A percentile compares a stretch with the other conserved stretches of the same genome.
Evolutionary conservation across 768 basidiomycete genomes (phyloP).

Genomic region (Hirschioporus abietinus): DNA sequence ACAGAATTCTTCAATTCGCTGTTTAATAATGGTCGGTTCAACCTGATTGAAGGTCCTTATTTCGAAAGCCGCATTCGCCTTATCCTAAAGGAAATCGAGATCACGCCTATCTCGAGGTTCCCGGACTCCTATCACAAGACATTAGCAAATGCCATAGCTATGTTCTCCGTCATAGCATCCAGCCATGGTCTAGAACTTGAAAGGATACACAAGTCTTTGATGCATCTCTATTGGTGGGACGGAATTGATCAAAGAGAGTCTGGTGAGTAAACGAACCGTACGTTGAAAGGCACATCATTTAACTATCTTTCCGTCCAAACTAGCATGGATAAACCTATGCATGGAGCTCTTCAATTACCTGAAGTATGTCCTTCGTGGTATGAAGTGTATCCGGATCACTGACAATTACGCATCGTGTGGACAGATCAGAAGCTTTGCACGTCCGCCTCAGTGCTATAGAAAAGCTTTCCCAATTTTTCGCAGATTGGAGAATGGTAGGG

Average conservation of each 20-base stretch:
- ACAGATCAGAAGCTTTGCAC: background rate
- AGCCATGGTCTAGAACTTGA: background rate
- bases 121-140: background rate
- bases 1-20: background rate
- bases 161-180: background rate
- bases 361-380: background rate
- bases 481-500: background rate
- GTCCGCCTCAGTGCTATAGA: background rate
- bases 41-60: background rate
- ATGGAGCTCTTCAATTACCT: background rate
- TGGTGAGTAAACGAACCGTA: background rate
- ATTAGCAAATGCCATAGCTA: background rate
- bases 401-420: background rate
- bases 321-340: background rate
- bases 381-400: background rate
- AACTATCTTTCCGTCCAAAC: background rate
- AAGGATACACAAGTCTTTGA: background rate
- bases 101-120: background rate
- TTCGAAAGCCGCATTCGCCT: background rate
- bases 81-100: background rate
- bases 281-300: background rate
- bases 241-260: background rate
- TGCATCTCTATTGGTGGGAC: background rate
- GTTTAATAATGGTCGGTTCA: background rate
- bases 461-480: background rate